These are phyloP conservation scores for Colletotrichum sp. DNA, from an alignment of 2,329 filamentous ascomycete genomes.

Conservation along the genomic window DNA sequence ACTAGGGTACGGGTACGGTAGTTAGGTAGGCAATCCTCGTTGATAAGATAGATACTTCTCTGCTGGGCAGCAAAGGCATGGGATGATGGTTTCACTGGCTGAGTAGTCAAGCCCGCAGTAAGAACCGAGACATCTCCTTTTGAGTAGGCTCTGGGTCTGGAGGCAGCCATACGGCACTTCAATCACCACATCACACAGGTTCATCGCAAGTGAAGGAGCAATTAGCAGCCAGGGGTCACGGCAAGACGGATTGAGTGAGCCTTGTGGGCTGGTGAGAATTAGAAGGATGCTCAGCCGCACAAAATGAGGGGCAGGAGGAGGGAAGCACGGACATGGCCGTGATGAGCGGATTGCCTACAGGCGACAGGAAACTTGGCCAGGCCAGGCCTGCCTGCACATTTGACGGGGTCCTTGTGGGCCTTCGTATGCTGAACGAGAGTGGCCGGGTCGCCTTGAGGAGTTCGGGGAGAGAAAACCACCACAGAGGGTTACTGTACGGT, in stretches of 20 bases:
- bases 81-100: background rate
- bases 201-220: background rate
- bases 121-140: background rate
- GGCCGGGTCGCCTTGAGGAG: background rate
- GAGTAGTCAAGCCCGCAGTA: background rate
- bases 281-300: slow-evolving; percentile 21
- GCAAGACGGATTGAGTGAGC: slow-evolving; percentile 8
- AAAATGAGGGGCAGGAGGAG: slow-evolving; percentile 15
- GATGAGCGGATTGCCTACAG: background rate
- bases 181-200: background rate
- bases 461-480: background rate
- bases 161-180: background rate
- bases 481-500: background rate
- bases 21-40: background rate
- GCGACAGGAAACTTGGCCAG: background rate
- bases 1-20: background rate
- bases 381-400: background rate
- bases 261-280: slow-evolving; percentile 17
- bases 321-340: slow-evolving; percentile 18
- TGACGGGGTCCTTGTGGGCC: background rate
- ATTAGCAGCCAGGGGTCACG: background rate
- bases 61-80: background rate
- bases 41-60: background rate
- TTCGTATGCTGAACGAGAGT: background rate
- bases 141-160: background rate